Evolutionary conservation across 768 basidiomycete genomes (phyloP), one percentile per base, ranked within the genome.

Genomic region (Xerocomellus dryophilus): DNA sequence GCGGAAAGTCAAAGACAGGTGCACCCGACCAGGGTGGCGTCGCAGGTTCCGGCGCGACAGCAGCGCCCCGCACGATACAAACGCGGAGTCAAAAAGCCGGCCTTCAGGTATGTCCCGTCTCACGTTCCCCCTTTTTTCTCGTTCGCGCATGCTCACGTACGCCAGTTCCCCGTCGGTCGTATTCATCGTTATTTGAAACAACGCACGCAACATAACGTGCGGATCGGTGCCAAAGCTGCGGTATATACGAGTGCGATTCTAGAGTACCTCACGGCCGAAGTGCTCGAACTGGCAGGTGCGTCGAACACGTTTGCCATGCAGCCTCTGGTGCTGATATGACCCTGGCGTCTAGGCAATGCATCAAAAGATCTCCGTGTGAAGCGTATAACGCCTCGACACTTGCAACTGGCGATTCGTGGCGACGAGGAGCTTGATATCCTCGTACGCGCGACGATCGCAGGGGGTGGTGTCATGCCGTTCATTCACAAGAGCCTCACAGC

Each of bases 371-470:
- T 97, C n/a, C 84, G 89, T 46, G 93, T 96, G 43, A 98, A 97
- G 72, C 92, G 95, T 71, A 95, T 98, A 69, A 96, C 93, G 0
- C 95, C 95, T 17, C 87, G 95, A 62, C 95, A 98, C 74, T 72
- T 98, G 59, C 95, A 97, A 71, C 83, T 97, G 27, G 95, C 95
- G 25, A 98, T 98, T 60, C 88, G 94, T 56, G 95, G 95, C 32
- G 95, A 98, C 71, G 94, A 97, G 71, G 95, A 98, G 67, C 85
- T 98, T n/a, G 95, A 98, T 68, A 88, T 84, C 17, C 84, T 98
- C 54, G 93, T 98, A 27, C 84, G 86, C 50, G 95, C 94, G 4
- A 97, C 95, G 4, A 96, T 97, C 63, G 92, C 94, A 12, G 90
- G 90, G 39, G 90, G 90, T 67, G 90, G 90, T 69, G 90, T 92